Base-by-base conservation (phyloP, 441 rosid species). In the Pelargonium myrrhifolium region DNA sequence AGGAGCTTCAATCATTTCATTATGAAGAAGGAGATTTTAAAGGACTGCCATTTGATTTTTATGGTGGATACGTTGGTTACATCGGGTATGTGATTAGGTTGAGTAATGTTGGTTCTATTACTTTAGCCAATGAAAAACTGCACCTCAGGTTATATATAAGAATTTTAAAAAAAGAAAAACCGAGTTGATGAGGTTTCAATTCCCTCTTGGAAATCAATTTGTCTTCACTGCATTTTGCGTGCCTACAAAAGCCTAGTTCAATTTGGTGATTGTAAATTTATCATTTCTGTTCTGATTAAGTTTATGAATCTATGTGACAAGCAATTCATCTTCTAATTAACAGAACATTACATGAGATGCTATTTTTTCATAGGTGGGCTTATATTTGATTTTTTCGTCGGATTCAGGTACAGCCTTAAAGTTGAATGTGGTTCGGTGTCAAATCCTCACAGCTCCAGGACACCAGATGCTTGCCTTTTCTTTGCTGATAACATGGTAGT, bases 391-490 rank as follows among this genome's bases (percentile, higher is more conserved):
- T 62, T 62, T 62, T 62, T 62, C 65, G 59, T 31, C 35, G 65
- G 53, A 22, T 69, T 72, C 84, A 94, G 98, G 77, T 94, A 94
- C 77, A 79, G 81, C 81, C 93, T 94, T 70, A 94, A 94, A 85
- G 90, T 83, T 67, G 98, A 92, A 85, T 94, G 98, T 72, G 94
- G 98, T 61, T 82, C 79, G 69, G 65, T 74, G 68, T 77, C 78
- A 49, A 94, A 88, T 69, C 65, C 74, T 77, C 91, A 92, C 81
- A 86, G 87, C 78, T 92, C 98, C 65, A 75, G 49, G 47, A 79
- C 92, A 68, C 99, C 97, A 15, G 97, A 94, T 77, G 96, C 98
- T 59, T 94, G 98, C 72, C 82, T 92, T 65, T 87, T 92, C 89
- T 92, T 92, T 66, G 92, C 84, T 1, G 96, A 94, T 75, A 84